A percentile compares a stretch with the other conserved stretches of the same genome.
Evolutionary conservation across 2,329 filamentous ascomycete species (phyloP).

Genomic region (Fusarium torreyae): DNA sequence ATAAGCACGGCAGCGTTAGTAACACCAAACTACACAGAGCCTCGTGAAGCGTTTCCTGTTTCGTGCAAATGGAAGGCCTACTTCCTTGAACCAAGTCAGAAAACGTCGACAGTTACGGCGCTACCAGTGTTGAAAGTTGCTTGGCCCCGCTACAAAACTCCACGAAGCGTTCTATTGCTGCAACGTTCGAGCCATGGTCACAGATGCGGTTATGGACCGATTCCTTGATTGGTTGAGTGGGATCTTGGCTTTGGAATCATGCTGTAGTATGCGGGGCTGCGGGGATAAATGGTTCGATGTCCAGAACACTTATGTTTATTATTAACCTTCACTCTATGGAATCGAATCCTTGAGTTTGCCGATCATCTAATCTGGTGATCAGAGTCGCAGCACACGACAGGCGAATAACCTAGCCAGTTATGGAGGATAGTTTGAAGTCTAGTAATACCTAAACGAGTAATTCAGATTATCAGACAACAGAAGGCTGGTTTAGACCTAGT

Average conservation of each 20-base stretch:
- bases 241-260: conserved; percentile 45
- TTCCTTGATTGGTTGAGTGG: conserved; percentile 18
- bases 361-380: too few species aligned
- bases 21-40: conserved; percentile 3
- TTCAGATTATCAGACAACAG: too few species aligned
- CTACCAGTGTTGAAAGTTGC: not conserved
- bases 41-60: not conserved
- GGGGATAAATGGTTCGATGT: conserved; percentile 30
- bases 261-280: conserved; percentile 36
- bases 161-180: conserved; percentile 4
- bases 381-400: too few species aligned
- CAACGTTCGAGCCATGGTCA: conserved; percentile 11
- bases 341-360: not conserved
- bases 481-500: too few species aligned
- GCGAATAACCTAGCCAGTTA: too few species aligned
- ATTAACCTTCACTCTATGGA: not conserved
- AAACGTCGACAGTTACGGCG: not conserved
- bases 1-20: conserved; percentile 14
- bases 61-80: not conserved
- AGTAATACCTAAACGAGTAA: too few species aligned
- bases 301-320: not conserved
- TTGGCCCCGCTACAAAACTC: not conserved
- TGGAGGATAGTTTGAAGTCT: too few species aligned
- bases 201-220: conserved; percentile 20
- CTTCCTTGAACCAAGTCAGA: conserved; percentile 2